These are phyloP conservation scores for Bimuria novae-zelandiae DNA, from an alignment of 2,329 filamentous ascomycete genomes.

Conservation along the genomic window DNA sequence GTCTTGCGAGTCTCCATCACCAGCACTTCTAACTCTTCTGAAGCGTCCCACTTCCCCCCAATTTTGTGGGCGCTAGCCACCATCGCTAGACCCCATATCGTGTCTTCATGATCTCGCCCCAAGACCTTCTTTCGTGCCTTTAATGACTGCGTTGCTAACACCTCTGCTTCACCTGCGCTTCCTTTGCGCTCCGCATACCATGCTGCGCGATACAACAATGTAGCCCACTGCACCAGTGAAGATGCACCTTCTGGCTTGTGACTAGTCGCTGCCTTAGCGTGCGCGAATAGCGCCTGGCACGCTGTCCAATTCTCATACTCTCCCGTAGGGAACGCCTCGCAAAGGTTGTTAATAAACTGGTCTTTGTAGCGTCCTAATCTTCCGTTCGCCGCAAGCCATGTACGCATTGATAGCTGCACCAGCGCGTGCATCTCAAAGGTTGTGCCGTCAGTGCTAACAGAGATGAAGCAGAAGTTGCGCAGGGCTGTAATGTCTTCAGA, in stretches of 20 bases:
- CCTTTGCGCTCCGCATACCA: not conserved
- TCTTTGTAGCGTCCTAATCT: slow-evolving; percentile 35
- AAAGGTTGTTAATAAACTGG: slow-evolving; percentile 35
- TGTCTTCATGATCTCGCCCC: slow-evolving; percentile 11
- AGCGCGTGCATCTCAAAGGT: slow-evolving; percentile 24
- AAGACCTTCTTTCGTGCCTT: slow-evolving; percentile 10
- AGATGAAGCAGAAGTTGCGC: not conserved
- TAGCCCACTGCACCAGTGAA: not conserved
- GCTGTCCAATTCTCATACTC: slow-evolving; percentile 39
- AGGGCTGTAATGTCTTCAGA: not conserved
- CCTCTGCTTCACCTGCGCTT: not conserved
- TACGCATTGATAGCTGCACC: slow-evolving; percentile 43
- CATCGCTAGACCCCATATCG: slow-evolving; percentile 11
- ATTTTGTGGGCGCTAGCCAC: slow-evolving; percentile 2
- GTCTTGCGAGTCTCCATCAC: not conserved
- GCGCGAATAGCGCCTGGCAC: slow-evolving; percentile 39
- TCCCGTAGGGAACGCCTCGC: slow-evolving; percentile 30
- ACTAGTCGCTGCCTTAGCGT: slow-evolving; percentile 25
- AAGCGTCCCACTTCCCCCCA: not conserved
- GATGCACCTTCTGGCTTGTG: not conserved
- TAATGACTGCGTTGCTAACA: not conserved
- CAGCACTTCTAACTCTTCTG: not conserved
- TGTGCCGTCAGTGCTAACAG: not conserved
- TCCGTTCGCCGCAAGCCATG: slow-evolving; percentile 17
- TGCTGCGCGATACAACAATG: not conserved